Percentiles rank a stretch among this genome's conserved stretches.
phyloP scores from a whole-genome alignment of 2,329 filamentous ascomycete genomes.

The Fusarium buharicum region DNA sequence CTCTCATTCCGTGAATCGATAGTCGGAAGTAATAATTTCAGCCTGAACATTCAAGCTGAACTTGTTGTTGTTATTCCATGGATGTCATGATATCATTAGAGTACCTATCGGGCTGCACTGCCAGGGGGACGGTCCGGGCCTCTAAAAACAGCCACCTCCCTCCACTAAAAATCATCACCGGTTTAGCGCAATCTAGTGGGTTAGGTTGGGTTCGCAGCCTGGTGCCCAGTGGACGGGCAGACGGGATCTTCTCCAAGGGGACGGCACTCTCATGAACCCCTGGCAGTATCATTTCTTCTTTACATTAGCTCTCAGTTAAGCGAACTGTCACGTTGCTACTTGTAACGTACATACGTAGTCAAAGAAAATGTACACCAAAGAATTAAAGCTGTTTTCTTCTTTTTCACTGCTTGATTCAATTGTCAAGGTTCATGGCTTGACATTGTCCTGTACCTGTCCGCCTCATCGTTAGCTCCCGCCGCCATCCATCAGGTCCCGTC shows the following conservation, averaged over 20 bases:
- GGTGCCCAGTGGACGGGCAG: constrained; percentile 5
- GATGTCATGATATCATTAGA: not conserved
- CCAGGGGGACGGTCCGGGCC: not conserved
- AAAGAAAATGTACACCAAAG: not conserved
- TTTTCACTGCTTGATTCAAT: not conserved
- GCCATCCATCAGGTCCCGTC: constrained; percentile 24
- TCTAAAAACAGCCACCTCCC: constrained; percentile 12
- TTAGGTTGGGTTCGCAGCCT: constrained; percentile 8
- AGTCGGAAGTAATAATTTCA: no score
- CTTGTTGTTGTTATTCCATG: not conserved
- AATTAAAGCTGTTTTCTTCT: not conserved
- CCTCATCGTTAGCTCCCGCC: constrained; percentile 37
- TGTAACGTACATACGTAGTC: not conserved
- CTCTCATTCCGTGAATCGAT: not conserved
- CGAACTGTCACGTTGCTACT: constrained; percentile 9
- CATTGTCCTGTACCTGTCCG: constrained; percentile 1
- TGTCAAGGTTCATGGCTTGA: not conserved
- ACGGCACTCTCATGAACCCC: constrained; percentile 33
- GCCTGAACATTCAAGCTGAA: not conserved
- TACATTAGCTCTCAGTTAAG: constrained; percentile 28
- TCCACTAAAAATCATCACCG: constrained; percentile 10
- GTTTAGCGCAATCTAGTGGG: constrained; percentile 28
- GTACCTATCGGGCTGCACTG: no score
- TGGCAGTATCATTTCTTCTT: constrained; percentile 38
- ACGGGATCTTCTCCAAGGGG: constrained; percentile 34